Conservation (phyloP, 1,284 basidiomycete species). For the Malassezia slooffiae region DNA sequence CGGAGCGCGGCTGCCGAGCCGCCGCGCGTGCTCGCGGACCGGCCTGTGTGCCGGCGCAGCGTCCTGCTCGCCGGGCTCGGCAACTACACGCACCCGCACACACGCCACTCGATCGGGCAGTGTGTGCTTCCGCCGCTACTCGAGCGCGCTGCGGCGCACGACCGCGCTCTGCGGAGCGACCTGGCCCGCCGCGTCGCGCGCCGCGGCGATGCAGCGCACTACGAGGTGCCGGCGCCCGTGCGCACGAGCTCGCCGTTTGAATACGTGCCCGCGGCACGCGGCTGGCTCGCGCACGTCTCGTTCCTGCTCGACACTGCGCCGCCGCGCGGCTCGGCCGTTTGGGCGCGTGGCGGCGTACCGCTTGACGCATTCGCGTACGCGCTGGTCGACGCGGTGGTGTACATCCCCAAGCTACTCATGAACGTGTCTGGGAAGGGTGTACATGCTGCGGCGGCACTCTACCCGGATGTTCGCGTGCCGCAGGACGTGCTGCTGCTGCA, state of each 20-base stretch:
- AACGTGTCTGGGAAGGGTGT: slow-evolving; percentile 8
- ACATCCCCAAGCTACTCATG: slow-evolving; percentile 13
- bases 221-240: background rate
- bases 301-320: slow-evolving; percentile 10
- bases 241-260: slow-evolving; percentile 1
- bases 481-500: slow-evolving; percentile 8
- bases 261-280: background rate
- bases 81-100: slow-evolving; percentile 13
- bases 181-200: background rate
- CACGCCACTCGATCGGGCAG: slow-evolving; percentile 16
- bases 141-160: background rate
- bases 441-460: background rate
- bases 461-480: background rate
- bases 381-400: slow-evolving; percentile 2
- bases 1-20: no score
- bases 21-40: background rate
- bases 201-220: background rate
- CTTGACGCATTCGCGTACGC: slow-evolving; percentile 4
- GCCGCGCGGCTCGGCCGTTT: background rate
- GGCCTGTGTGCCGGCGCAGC: slow-evolving; percentile 5
- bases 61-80: slow-evolving; percentile 11
- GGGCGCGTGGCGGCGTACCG: background rate
- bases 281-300: slow-evolving; percentile 9
- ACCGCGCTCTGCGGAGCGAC: background rate
- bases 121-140: slow-evolving; percentile 3